Evolutionary conservation across 1,284 basidiomycete genomes (phyloP).

Genomic region (Sporisorium reilianum): DNA sequence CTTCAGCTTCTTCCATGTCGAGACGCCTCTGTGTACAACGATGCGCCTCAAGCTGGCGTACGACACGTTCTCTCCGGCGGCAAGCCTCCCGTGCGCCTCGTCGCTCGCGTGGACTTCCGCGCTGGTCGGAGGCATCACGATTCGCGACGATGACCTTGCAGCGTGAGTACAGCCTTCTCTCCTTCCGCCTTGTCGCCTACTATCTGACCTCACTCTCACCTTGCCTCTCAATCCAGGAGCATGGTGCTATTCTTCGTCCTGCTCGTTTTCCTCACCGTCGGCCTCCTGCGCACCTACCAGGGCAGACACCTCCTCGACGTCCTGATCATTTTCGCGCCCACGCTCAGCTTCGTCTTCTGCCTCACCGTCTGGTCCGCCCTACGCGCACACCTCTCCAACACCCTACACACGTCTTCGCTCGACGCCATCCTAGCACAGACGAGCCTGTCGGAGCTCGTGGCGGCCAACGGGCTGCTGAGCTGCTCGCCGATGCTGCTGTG

Average conservation of each 20-base stretch:
- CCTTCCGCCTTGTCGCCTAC: neutral
- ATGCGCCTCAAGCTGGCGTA: neutral
- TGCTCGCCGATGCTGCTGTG: constrained; percentile 28
- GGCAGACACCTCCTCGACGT: constrained; percentile 13
- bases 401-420: constrained; percentile 4
- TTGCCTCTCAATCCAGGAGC: constrained; percentile 12
- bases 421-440: constrained; percentile 1
- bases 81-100: constrained; percentile 17
- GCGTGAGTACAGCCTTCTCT: constrained; percentile 22
- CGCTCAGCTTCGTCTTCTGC: constrained; percentile 24
- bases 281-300: constrained; percentile 18
- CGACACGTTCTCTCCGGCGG: constrained; percentile 4
- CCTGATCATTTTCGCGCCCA: constrained; percentile 25
- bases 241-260: constrained; percentile 40
- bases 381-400: constrained; percentile 19
- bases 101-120: constrained; percentile 38
- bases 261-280: constrained; percentile 25
- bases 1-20: constrained; percentile 8
- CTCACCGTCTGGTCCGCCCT: constrained; percentile 25
- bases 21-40: neutral
- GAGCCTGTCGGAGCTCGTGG: constrained; percentile 18
- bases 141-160: constrained; percentile 30
- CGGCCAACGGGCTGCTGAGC: constrained; percentile 30
- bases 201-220: neutral
- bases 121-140: constrained; percentile 37